These are phyloP conservation scores for Leishmania arabica DNA, from an alignment of 208 protist genomes.

Conservation along the genomic window DNA sequence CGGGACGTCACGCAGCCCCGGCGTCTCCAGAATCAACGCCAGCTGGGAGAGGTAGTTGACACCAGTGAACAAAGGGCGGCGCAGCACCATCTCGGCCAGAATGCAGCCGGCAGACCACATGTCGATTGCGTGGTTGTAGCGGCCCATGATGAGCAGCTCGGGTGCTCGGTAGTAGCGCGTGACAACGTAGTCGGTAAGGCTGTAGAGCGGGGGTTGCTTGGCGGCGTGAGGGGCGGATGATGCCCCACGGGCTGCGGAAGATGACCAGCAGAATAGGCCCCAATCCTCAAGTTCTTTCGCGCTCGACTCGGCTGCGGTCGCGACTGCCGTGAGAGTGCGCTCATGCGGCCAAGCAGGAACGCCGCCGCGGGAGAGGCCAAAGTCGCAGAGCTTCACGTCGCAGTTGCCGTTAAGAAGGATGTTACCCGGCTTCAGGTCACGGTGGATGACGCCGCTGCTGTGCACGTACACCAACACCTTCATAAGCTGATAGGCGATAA, in stretches of 20 bases:
- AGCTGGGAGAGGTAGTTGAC: slow-evolving; percentile 67
- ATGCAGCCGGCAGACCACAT: slow-evolving; percentile 69
- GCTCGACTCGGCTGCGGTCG: background rate
- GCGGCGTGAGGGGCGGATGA: slow-evolving; percentile 2
- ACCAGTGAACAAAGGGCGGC: slow-evolving; percentile 93
- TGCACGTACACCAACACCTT: slow-evolving; percentile 81
- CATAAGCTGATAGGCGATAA: slow-evolving; percentile 95
- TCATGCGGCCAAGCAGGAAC: slow-evolving; percentile 22
- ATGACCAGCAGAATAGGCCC: slow-evolving; percentile 31
- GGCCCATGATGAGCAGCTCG: slow-evolving; percentile 92
- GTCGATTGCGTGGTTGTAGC: slow-evolving; percentile 94
- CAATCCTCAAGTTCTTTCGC: slow-evolving; percentile 24
- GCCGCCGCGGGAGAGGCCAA: slow-evolving; percentile 68
- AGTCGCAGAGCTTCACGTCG: slow-evolving; percentile 75
- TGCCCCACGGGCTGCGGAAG: background rate
- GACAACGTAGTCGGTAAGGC: slow-evolving; percentile 94
- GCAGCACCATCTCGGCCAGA: slow-evolving; percentile 86
- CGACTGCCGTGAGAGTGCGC: background rate
- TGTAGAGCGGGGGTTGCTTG: slow-evolving; percentile 37
- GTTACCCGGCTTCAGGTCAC: slow-evolving; percentile 86
- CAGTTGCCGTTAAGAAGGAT: slow-evolving; percentile 71
- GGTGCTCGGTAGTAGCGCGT: slow-evolving; percentile 98
- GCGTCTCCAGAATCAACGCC: slow-evolving; percentile 51
- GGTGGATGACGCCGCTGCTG: slow-evolving; percentile 68
- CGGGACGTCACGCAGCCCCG: slow-evolving; percentile 88